phyloP scores from a whole-genome alignment of 2,329 filamentous ascomycete species.

The Botrytis squamosa region DNA sequence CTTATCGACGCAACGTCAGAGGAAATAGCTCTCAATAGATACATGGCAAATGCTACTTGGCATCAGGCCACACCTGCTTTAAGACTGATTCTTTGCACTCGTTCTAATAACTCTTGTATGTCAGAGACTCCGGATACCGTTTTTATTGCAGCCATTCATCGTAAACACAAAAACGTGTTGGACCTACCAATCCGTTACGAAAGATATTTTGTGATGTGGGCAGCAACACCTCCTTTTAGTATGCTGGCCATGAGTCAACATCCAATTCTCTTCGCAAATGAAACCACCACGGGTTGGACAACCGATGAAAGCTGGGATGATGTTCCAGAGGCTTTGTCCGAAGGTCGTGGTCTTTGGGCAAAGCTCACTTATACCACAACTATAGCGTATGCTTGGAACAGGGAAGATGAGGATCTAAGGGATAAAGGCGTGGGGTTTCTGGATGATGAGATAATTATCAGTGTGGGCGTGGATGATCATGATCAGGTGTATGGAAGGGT shows the following conservation, averaged over 20 bases:
- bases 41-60: conserved; percentile 36
- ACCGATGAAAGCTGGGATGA: conserved; percentile 41
- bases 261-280: conserved; percentile 41
- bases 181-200: conserved; percentile 42
- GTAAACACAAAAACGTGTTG: conserved; percentile 41
- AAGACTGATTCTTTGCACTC: conserved; percentile 41
- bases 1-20: conserved; percentile 25
- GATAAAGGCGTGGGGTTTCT: conserved; percentile 41
- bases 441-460: conserved; percentile 43
- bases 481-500: conserved; percentile 40
- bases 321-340: conserved; percentile 25
- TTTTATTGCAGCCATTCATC: conserved; percentile 42
- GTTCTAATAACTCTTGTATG: conserved; percentile 34
- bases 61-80: conserved; percentile 44
- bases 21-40: conserved; percentile 23
- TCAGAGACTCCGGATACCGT: conserved; percentile 32
- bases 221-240: conserved; percentile 39
- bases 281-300: conserved; percentile 41
- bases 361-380: conserved; percentile 44
- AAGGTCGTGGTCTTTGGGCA: conserved; percentile 32
- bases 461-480: conserved; percentile 42
- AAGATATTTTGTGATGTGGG: conserved; percentile 42
- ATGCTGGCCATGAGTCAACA: conserved; percentile 40
- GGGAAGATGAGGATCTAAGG: conserved; percentile 37
- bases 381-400: conserved; percentile 41